These are phyloP conservation scores for Monosporozyma siamensis DNA, from an alignment of 805 yeast genomes.

Conservation along the genomic window DNA sequence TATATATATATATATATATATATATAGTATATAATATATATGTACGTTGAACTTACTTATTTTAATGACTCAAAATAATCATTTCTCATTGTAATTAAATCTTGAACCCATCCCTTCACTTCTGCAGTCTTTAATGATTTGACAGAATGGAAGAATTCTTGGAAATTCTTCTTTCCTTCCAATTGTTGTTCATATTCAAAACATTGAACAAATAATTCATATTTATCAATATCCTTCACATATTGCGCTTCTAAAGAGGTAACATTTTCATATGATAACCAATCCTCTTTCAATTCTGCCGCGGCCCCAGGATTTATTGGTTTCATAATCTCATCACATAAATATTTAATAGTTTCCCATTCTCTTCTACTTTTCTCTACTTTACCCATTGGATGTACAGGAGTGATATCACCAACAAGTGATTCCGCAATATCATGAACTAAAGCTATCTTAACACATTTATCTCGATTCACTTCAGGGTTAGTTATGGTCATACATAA, in stretches of 20 bases:
- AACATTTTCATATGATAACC: conserved; percentile 87
- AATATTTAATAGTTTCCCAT: conserved; percentile 55
- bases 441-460: conserved; percentile 76
- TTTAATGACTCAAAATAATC: conserved; percentile 8
- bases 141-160: conserved; percentile 61
- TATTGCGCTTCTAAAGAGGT: conserved; percentile 74
- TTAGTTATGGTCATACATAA: conserved; percentile 59
- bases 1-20: conserved; percentile 13
- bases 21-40: conserved; percentile 1
- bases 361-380: conserved; percentile 81
- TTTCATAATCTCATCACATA: conserved; percentile 46
- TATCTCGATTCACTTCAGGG: conserved; percentile 46
- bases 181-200: conserved; percentile 71
- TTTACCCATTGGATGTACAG: conserved; percentile 64
- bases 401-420: conserved; percentile 90
- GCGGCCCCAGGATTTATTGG: conserved; percentile 61
- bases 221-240: conserved; percentile 91
- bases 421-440: conserved; percentile 94
- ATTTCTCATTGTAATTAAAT: conserved; percentile 39
- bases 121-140: conserved; percentile 59
- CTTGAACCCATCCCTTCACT: conserved; percentile 60
- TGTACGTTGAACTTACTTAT: too few species aligned
- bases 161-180: conserved; percentile 47
- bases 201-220: conserved; percentile 73
- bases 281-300: conserved; percentile 53